Evolutionary conservation across 1,284 basidiomycete genomes (phyloP), one percentile per base, ranked within the genome.

Genomic region (Malassezia restricta): DNA sequence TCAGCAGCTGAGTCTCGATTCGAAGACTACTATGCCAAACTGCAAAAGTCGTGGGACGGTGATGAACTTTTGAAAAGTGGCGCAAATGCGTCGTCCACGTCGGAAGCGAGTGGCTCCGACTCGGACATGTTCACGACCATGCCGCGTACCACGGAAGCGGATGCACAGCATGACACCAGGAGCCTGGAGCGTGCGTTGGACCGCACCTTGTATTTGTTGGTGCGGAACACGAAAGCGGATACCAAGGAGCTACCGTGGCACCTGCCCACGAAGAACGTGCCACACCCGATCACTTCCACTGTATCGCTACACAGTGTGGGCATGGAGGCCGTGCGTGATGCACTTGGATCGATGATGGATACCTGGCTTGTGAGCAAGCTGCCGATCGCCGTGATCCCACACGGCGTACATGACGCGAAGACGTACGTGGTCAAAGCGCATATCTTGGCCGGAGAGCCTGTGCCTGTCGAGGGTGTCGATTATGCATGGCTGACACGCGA

Each of bases 401-500:
- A 14, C 20, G 20, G 20, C 20, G 33, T 11, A 39, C 39, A 14
- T 15, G 44, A 8, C 24, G 20, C 12, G 49, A 59, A 47, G 64
- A 66, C 63, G 8, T 71, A 68, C 53, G 58, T 68, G 30, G 49
- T 71, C 39, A 57, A 59, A 8, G 67, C 52, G 15, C 68, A 65
- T 33, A 51, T 70, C 17, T 43, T 71, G 14, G 61, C 67, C 0
- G 68, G 68, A 8, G 53, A 64, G 17, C 57, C 65, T 24, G 40
- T 56, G 47, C 42, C 55, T 7, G 29, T 6, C 11, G 61, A 74
- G 49, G 76, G 84, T 51, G 76, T 77, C 45, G 85, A 87, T 63
- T 89, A 87, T 76, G 86, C 85, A 17, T 91, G 87, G 87, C 77
- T 90, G 58, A 89, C 87, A 51, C 87, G 87, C 75, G 80, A 88